Conservation (phyloP, 2,329 filamentous ascomycete genomes). For the Xylariaceae sp. region DNA sequence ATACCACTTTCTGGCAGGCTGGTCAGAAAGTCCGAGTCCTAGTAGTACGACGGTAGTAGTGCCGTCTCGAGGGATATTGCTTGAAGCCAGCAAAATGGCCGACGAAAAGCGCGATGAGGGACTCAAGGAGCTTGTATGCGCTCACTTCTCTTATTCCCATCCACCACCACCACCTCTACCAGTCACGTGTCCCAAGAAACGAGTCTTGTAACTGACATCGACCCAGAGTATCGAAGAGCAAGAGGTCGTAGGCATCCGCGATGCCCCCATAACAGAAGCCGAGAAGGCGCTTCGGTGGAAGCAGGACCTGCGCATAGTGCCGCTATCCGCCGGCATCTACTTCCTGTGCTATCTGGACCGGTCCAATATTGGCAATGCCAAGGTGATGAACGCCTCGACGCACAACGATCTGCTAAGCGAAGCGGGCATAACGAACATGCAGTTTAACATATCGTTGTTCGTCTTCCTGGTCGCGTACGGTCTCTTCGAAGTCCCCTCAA, state of each 20-base stretch:
- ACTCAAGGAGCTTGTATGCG: conserved; percentile 10
- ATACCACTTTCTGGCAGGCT: too few relatives aligned
- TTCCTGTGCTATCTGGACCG: conserved; percentile 52
- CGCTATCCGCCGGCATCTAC: conserved; percentile 48
- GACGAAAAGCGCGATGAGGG: conserved; percentile 11
- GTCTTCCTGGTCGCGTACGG: conserved; percentile 33
- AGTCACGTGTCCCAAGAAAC: background rate
- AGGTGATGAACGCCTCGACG: conserved; percentile 35
- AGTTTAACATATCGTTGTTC: conserved; percentile 36
- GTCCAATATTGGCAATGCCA: conserved; percentile 46
- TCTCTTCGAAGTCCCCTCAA: conserved; percentile 60
- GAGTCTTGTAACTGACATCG: conserved; percentile 5
- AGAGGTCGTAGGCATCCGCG: conserved; percentile 5
- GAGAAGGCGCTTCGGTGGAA: conserved; percentile 34
- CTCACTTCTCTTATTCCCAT: too few relatives aligned
- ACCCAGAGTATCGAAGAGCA: conserved; percentile 15
- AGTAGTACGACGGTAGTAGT: background rate
- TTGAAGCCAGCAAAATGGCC: conserved; percentile 4
- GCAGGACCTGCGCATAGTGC: conserved; percentile 49
- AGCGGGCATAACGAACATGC: conserved; percentile 26
- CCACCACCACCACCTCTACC: too few relatives aligned
- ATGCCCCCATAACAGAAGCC: conserved; percentile 27
- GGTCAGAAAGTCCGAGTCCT: too few relatives aligned
- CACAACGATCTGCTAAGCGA: conserved; percentile 34
- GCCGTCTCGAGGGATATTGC: too few relatives aligned